Percentiles rank a stretch among this genome's conserved stretches.
phyloP scores from a whole-genome alignment of 345 rosid species.

The Anastatica hierochuntica region DNA sequence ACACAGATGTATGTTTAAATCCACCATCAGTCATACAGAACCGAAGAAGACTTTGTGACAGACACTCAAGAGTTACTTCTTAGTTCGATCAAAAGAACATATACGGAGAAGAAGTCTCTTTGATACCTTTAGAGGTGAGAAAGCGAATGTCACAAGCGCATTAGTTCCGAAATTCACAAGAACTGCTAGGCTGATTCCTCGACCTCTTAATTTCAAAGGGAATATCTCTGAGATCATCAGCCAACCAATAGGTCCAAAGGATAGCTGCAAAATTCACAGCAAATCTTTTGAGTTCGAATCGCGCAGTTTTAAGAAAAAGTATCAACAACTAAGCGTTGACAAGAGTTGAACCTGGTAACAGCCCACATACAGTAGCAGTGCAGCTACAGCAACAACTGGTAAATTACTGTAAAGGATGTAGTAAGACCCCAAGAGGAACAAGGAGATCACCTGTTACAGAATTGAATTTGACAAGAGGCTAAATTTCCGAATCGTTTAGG shows the following conservation, averaged over 20 bases:
- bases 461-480: not conserved
- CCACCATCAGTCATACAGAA: not conserved
- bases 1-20: not conserved
- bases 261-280: slow-evolving; percentile 48
- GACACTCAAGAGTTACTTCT: no score
- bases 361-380: slow-evolving; percentile 80
- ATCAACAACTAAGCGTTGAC: not conserved
- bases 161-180: slow-evolving; percentile 89
- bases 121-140: slow-evolving; percentile 92
- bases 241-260: slow-evolving; percentile 99
- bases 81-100: not conserved
- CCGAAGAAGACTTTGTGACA: no score
- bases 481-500: not conserved
- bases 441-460: slow-evolving; percentile 53
- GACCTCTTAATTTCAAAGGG: slow-evolving; percentile 75
- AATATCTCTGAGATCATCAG: slow-evolving; percentile 94
- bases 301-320: not conserved
- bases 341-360: slow-evolving; percentile 70
- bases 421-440: slow-evolving; percentile 89
- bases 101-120: no score
- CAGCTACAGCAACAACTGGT: slow-evolving; percentile 62
- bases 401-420: slow-evolving; percentile 60
- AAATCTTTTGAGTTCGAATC: not conserved
- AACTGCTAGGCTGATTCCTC: slow-evolving; percentile 86
- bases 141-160: slow-evolving; percentile 86